Base-by-base conservation (phyloP, 176 grass and related monocot genomes). In the Eremochloa ophiuroides region DNA sequence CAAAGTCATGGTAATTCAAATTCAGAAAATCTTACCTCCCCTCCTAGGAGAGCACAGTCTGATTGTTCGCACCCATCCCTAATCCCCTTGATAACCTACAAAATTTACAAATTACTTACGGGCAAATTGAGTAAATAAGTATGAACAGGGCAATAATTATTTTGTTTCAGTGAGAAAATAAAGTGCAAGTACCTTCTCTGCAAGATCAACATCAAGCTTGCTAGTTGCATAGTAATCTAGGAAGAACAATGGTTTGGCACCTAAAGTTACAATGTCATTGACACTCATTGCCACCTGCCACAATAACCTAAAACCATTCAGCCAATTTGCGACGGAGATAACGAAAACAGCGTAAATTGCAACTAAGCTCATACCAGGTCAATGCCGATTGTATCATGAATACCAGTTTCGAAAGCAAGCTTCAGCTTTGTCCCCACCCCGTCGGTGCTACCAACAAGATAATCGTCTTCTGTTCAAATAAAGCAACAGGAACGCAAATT, bases 391-490 rank as follows among this genome's bases (percentile, higher is more conserved):
- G 96, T 99, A 55, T 99, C 91, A 85, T 99, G 96, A 69, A 91
- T 95, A 65, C 86, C 96, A n/a, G 96, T 90, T 67, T 99, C 96
- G 80, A 99, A 95, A 4, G 96, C 96, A 80, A 99, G 91, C 76
- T 99, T 99, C 31, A 99, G 80, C 86, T 99, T 95, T 13, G 93
- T 99, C 55, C 96, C 96, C 25, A 99, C 96, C 20, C 96, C 96
- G 20, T 99, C 96, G 0, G 91, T 99, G 1, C 96, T 91, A 67
- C 85, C 91, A 40, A 99, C 96, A 71, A 99, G 90, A 20, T 88
- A 99, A 20, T 87, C 73, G 55, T 93, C 93, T 34, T 91, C 96
- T 95, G 88, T 69, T 59, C 44, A 60, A 81, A 3, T 64, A 10
- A 76, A 69, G 22, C 12, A 83, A 29, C 2, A 41, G 20, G 25